A percentile compares a stretch with the other conserved stretches of the same genome.
These are phyloP conservation scores for Zymoseptoria pseudotritici DNA, from an alignment of 2,329 filamentous ascomycete species.

Conservation along the genomic window DNA sequence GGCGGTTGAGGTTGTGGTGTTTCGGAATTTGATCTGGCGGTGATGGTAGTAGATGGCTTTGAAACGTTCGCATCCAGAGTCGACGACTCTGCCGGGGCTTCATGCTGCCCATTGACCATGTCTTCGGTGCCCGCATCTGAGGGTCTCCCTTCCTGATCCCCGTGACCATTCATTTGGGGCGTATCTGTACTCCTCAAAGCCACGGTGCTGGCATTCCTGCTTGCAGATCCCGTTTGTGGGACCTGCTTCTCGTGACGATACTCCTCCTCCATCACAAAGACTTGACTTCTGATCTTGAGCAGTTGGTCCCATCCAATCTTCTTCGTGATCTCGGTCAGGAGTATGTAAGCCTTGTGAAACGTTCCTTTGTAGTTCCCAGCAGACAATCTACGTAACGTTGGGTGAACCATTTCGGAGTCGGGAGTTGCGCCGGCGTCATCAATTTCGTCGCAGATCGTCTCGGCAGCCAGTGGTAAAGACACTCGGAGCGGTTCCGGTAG, in stretches of 20 bases:
- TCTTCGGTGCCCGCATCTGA: constrained; percentile 30
- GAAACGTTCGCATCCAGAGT: constrained; percentile 29
- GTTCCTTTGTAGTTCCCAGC: constrained; percentile 90
- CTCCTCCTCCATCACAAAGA: constrained; percentile 99
- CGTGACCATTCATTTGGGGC: constrained; percentile 38
- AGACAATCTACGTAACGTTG: constrained; percentile 74
- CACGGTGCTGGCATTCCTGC: constrained; percentile 71
- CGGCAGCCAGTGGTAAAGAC: constrained; percentile 74
- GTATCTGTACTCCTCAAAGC: constrained; percentile 64
- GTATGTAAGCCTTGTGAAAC: constrained; percentile 87
- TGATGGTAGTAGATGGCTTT: constrained; percentile 29
- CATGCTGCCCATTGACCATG: constrained; percentile 22
- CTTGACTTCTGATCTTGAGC: constrained; percentile 86
- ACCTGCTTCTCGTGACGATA: constrained; percentile 80
- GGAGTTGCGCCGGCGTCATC: constrained; percentile 76
- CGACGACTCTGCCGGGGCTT: constrained; percentile 24
- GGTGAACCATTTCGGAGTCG: constrained; percentile 78
- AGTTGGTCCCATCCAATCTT: constrained; percentile 98
- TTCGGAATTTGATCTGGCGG: constrained; percentile 25
- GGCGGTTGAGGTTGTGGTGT: constrained; percentile 27
- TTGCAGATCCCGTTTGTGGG: constrained; percentile 37
- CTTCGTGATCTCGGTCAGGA: constrained; percentile 90
- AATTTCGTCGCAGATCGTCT: constrained; percentile 90
- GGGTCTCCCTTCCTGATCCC: constrained; percentile 30
- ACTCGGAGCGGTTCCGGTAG: constrained; percentile 91